phyloP scores from a whole-genome alignment of 2,329 filamentous ascomycete genomes.

The Pseudogymnoascus destructans region DNA sequence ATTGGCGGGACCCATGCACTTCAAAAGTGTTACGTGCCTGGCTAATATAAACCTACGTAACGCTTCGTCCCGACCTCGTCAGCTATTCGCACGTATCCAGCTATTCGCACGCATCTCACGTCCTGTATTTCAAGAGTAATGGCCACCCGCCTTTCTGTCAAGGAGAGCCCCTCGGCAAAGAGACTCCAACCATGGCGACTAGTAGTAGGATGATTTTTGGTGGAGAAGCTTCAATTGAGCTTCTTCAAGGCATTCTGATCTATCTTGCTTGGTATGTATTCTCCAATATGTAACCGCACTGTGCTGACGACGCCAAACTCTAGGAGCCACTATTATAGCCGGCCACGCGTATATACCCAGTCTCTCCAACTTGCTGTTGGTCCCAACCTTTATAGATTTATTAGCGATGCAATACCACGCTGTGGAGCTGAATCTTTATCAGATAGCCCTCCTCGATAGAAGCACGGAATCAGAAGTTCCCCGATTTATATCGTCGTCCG shows the following conservation, averaged over 20 bases:
- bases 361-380: conserved; percentile 1
- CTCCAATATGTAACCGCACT: background rate
- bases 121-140: background rate
- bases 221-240: conserved; percentile 9
- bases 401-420: conserved; percentile 30
- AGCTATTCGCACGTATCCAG: background rate
- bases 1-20: background rate
- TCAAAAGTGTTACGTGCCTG: background rate
- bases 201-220: conserved; percentile 17
- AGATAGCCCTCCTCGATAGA: conserved; percentile 25
- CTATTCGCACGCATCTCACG: background rate
- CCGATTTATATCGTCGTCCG: conserved; percentile 15
- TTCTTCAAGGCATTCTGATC: background rate
- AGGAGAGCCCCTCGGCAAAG: background rate
- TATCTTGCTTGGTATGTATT: background rate
- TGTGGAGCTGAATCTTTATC: conserved; percentile 29
- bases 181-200: background rate
- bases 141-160: background rate
- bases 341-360: background rate
- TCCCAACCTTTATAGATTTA: conserved; percentile 20
- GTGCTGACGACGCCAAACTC: background rate
- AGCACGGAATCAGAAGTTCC: conserved; percentile 17
- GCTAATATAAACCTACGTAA: conserved; percentile 2
- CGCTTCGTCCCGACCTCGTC: background rate
- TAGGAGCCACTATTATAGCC: background rate